Conservation (phyloP, 179 eudicot genomes). For the Carnegiea gigantea region DNA sequence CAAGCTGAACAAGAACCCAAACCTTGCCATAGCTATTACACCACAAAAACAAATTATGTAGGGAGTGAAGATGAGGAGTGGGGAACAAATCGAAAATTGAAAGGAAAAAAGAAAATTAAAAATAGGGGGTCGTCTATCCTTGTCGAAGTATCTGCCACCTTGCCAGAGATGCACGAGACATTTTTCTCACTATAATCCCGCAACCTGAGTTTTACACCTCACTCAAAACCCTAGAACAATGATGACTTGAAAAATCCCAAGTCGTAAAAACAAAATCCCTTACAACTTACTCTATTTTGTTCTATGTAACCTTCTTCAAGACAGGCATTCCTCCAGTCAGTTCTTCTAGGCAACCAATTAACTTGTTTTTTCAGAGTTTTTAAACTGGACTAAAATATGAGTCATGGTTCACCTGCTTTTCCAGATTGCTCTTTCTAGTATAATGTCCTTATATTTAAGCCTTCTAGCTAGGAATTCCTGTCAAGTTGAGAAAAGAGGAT, state of each 20-base stretch:
- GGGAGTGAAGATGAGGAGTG: neutral
- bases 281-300: constrained; percentile 19
- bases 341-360: constrained; percentile 30
- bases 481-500: constrained; percentile 9
- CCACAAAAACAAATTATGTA: constrained; percentile 21
- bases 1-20: constrained; percentile 19
- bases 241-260: constrained; percentile 28
- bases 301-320: constrained; percentile 30
- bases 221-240: constrained; percentile 35
- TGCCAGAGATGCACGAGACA: constrained; percentile 30
- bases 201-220: constrained; percentile 56
- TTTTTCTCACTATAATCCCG: constrained; percentile 43
- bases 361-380: constrained; percentile 17
- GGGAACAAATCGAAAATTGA: constrained; percentile 14
- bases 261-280: constrained; percentile 30
- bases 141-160: constrained; percentile 34
- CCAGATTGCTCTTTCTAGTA: constrained; percentile 46
- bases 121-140: constrained; percentile 25
- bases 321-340: constrained; percentile 34
- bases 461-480: constrained; percentile 41
- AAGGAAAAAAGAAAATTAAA: constrained; percentile 9
- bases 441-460: constrained; percentile 18
- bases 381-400: constrained; percentile 27
- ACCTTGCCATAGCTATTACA: constrained; percentile 20
- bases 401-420: constrained; percentile 39